phyloP scores from a whole-genome alignment of 371 early-diverging fungal genomes.

The Nematocida ausubeli region DNA sequence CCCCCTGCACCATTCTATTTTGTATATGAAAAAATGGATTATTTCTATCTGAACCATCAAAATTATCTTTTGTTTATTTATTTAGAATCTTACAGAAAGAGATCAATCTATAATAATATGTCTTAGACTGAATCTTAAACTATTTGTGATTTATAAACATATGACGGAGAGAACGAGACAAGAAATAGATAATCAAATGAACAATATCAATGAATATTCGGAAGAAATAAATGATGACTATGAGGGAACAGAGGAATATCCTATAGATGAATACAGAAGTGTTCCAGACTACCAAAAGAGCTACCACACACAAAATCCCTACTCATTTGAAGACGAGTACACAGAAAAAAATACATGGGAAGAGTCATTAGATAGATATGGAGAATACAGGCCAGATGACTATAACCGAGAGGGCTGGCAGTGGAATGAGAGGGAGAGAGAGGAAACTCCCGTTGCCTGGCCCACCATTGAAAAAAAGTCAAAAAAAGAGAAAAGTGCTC shows the following conservation, averaged over 20 bases:
- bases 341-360: neutral
- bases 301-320: conserved; percentile 11
- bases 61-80: conserved; percentile 49
- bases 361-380: conserved; percentile 1
- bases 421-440: neutral
- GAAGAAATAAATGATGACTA: conserved; percentile 41
- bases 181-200: conserved; percentile 54
- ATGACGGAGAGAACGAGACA: conserved; percentile 52
- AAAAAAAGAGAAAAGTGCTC: conserved; percentile 31
- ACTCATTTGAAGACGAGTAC: neutral
- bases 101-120: conserved; percentile 54
- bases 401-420: neutral
- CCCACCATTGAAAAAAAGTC: conserved; percentile 32
- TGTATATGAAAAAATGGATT: conserved; percentile 13
- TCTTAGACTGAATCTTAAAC: conserved; percentile 52
- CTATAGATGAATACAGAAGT: conserved; percentile 3
- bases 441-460: neutral
- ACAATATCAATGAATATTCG: conserved; percentile 45
- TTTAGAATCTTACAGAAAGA: conserved; percentile 10
- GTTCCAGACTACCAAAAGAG: conserved; percentile 14
- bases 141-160: conserved; percentile 51
- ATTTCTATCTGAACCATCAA: conserved; percentile 20
- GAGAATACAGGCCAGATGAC: conserved; percentile 1
- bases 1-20: conserved; percentile 46
- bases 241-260: conserved; percentile 30